These are phyloP conservation scores for Lentinula sp. DNA, from an alignment of 768 basidiomycete species.

Conservation along the genomic window DNA sequence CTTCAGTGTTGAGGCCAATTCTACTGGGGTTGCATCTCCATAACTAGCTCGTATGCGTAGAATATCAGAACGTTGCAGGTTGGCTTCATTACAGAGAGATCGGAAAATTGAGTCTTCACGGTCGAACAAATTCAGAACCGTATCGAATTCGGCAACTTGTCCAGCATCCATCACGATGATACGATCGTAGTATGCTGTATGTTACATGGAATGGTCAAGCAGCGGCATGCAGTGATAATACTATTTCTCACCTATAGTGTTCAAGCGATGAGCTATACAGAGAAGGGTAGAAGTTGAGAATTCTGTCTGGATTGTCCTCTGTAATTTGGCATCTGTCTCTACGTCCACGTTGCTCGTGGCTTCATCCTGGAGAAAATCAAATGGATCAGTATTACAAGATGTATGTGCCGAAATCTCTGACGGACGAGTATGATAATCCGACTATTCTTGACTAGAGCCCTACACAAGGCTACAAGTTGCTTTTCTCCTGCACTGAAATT, in stretches of 20 bases:
- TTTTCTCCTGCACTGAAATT: slow-evolving; percentile 66
- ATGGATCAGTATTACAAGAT: neutral
- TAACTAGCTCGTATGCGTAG: slow-evolving; percentile 34
- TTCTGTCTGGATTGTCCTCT: slow-evolving; percentile 58
- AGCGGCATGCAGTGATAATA: neutral
- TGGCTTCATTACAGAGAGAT: slow-evolving; percentile 63
- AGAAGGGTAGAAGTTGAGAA: slow-evolving; percentile 48
- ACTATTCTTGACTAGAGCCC: slow-evolving; percentile 58
- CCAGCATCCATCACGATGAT: slow-evolving; percentile 73
- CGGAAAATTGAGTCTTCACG: slow-evolving; percentile 61
- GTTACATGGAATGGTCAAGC: neutral
- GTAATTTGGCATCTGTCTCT: slow-evolving; percentile 57
- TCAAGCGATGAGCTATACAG: slow-evolving; percentile 53
- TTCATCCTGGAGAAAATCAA: slow-evolving; percentile 40
- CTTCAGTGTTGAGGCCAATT: neutral
- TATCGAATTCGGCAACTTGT: slow-evolving; percentile 67
- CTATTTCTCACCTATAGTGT: slow-evolving; percentile 42
- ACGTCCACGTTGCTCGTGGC: slow-evolving; percentile 57
- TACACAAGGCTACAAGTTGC: slow-evolving; percentile 55
- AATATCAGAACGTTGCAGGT: slow-evolving; percentile 54
- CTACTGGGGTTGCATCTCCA: neutral
- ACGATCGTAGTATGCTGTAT: slow-evolving; percentile 54
- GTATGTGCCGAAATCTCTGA: neutral
- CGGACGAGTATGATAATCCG: slow-evolving; percentile 50
- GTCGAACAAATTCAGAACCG: slow-evolving; percentile 61